A percentile compares a stretch with the other conserved stretches of the same genome.
phyloP scores from a whole-genome alignment of 148 eudicot genomes.

The Chenopodium berlandieri region DNA sequence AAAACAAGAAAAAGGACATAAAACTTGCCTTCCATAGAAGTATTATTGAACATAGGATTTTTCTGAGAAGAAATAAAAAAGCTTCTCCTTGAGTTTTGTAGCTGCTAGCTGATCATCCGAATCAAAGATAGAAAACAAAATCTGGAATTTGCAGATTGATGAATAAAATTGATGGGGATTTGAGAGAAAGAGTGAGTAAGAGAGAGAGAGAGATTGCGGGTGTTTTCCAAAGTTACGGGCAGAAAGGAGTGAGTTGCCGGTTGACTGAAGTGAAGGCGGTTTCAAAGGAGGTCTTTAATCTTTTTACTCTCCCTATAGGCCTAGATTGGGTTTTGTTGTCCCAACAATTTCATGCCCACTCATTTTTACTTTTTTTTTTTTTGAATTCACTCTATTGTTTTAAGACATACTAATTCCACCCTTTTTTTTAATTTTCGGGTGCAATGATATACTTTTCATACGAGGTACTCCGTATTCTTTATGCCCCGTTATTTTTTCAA shows the following conservation, averaged over 20 bases:
- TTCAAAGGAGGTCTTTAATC: neutral
- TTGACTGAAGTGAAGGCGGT: neutral
- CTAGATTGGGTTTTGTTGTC: too few species aligned
- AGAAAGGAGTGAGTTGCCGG: neutral
- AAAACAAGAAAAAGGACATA: constrained; percentile 31
- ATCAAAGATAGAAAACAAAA: neutral
- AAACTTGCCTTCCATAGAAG: constrained; percentile 51
- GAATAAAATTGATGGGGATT: neutral
- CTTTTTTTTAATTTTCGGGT: too few species aligned
- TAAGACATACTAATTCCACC: too few species aligned
- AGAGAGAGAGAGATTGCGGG: neutral
- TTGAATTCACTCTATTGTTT: too few species aligned
- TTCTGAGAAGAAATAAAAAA: too few species aligned
- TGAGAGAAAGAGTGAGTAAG: neutral
- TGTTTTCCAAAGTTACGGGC: neutral
- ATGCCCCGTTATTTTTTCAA: too few species aligned
- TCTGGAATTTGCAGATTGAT: neutral
- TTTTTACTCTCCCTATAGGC: neutral
- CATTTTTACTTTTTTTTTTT: neutral
- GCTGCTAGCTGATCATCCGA: neutral
- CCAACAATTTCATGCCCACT: neutral
- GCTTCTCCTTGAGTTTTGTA: neutral
- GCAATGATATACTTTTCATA: too few species aligned
- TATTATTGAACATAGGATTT: neutral
- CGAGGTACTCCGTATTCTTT: too few species aligned